Percentiles rank a stretch among this genome's conserved stretches.
Conservation (phyloP, 139 green algal species). For the Micractinium sp. region DNA sequence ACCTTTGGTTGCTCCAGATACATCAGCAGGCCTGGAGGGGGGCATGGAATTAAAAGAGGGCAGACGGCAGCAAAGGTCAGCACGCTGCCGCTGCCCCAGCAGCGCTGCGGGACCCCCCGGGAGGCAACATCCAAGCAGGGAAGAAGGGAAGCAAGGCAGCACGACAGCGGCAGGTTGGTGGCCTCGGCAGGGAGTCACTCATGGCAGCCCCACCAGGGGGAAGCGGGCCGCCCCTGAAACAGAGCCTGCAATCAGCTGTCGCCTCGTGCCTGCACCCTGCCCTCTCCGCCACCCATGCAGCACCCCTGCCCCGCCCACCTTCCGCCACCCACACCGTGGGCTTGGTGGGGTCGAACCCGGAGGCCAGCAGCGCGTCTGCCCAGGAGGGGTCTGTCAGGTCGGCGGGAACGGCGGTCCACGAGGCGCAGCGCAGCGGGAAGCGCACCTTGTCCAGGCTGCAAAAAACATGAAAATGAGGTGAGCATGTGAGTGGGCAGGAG, state of each 20-base stretch:
- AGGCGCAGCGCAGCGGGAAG: slow-evolving; percentile 7
- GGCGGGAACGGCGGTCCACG: background rate
- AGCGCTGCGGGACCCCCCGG: background rate
- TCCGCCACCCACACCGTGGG: slow-evolving; percentile 43
- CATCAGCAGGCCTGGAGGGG: slow-evolving; percentile 31
- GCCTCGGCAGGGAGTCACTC: too few species aligned
- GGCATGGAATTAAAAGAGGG: background rate
- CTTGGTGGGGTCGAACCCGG: slow-evolving; percentile 30
- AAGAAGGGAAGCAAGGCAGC: too few species aligned
- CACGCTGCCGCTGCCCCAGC: too few species aligned
- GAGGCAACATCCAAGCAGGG: background rate
- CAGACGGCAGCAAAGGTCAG: background rate
- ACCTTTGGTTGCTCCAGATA: background rate
- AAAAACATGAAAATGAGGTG: background rate
- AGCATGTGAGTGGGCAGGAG: too few species aligned
- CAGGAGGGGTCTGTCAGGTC: slow-evolving; percentile 26
- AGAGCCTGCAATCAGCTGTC: too few species aligned
- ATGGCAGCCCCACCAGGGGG: too few species aligned
- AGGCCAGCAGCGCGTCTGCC: slow-evolving; percentile 2
- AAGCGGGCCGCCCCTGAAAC: too few species aligned
- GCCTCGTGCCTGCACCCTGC: too few species aligned
- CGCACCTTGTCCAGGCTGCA: slow-evolving; percentile 7
- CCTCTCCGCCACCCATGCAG: background rate
- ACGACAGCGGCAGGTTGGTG: too few species aligned
- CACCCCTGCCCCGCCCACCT: background rate